These are phyloP conservation scores for Glaciozyma antarctica DNA, from an alignment of 768 basidiomycete genomes.

Conservation along the genomic window DNA sequence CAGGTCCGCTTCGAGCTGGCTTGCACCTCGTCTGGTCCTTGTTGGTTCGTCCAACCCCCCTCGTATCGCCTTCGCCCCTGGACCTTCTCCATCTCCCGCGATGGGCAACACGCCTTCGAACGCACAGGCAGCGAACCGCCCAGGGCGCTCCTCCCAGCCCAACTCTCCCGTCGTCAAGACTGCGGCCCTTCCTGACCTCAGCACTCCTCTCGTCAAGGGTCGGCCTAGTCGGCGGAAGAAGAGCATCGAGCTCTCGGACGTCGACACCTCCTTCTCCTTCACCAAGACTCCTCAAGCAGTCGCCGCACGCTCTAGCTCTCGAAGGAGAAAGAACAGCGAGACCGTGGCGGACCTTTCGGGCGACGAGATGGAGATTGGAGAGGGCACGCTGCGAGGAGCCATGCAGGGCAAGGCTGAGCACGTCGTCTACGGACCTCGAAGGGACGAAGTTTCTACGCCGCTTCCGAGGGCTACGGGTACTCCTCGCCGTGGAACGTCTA, in stretches of 20 bases:
- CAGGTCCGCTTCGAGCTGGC: no score
- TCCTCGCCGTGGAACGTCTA: neutral
- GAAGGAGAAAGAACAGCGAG: conserved; percentile 5
- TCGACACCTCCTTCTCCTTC: conserved; percentile 3
- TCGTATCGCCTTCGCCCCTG: neutral
- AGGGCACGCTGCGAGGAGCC: conserved; percentile 20
- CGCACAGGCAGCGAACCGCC: neutral
- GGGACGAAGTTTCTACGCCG: neutral
- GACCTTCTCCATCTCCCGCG: no score
- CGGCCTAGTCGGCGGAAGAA: neutral
- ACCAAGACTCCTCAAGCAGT: neutral
- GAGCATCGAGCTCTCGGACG: conserved; percentile 16
- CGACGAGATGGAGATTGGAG: conserved; percentile 6
- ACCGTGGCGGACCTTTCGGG: conserved; percentile 19
- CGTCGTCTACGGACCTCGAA: conserved; percentile 29
- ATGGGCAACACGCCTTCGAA: conserved; percentile 18
- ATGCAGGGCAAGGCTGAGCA: conserved; percentile 32
- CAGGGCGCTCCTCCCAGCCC: neutral
- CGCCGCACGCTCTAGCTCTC: neutral
- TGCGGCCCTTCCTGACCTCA: neutral
- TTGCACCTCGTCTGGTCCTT: no score
- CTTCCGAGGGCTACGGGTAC: conserved; percentile 1
- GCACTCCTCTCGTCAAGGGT: neutral
- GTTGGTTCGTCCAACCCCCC: neutral
- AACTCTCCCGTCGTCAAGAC: conserved; percentile 3